Percentiles rank a stretch among this genome's conserved stretches.
Conservation (phyloP, 345 rosid genomes). For the Microthlaspi erraticum region DNA sequence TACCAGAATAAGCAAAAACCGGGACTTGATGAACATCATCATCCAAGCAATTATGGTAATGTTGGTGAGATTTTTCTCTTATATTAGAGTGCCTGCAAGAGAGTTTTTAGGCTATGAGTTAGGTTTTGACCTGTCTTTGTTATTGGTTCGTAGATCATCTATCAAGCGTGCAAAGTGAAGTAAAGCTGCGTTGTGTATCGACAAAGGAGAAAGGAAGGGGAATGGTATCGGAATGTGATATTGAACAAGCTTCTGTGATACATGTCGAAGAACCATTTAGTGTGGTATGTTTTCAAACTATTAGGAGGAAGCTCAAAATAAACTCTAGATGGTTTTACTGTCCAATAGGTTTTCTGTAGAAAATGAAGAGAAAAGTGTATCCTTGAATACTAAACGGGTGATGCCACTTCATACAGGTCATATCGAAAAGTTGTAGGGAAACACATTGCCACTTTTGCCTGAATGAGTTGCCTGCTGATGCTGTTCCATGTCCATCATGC, state of each 20-base stretch:
- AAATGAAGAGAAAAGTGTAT: background rate
- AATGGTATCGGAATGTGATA: constrained; percentile 61
- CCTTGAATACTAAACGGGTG: constrained; percentile 11
- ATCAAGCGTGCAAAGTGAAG: constrained; percentile 54
- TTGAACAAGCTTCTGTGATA: constrained; percentile 71
- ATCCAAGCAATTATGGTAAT: constrained; percentile 25
- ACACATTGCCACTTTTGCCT: constrained; percentile 88
- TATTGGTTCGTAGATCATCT: constrained; percentile 32
- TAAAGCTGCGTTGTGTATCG: constrained; percentile 52
- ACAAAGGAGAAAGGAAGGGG: constrained; percentile 79
- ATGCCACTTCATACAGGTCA: constrained; percentile 49
- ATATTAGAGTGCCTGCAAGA: background rate
- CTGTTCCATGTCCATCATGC: constrained; percentile 76
- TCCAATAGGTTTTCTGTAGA: background rate
- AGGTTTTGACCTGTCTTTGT: background rate
- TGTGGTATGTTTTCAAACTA: constrained; percentile 48
- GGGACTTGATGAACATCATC: constrained; percentile 8
- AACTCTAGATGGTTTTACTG: background rate
- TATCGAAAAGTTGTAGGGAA: constrained; percentile 70
- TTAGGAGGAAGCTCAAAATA: background rate
- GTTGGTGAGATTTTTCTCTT: constrained; percentile 46
- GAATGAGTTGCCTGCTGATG: constrained; percentile 71
- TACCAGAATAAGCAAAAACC: constrained; percentile 33
- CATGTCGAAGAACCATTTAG: constrained; percentile 78
- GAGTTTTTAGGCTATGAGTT: background rate